Evolutionary conservation across 2,329 filamentous ascomycete genomes (phyloP), one percentile per base, ranked within the genome.

Genomic region (Paecilomyces formosus): DNA sequence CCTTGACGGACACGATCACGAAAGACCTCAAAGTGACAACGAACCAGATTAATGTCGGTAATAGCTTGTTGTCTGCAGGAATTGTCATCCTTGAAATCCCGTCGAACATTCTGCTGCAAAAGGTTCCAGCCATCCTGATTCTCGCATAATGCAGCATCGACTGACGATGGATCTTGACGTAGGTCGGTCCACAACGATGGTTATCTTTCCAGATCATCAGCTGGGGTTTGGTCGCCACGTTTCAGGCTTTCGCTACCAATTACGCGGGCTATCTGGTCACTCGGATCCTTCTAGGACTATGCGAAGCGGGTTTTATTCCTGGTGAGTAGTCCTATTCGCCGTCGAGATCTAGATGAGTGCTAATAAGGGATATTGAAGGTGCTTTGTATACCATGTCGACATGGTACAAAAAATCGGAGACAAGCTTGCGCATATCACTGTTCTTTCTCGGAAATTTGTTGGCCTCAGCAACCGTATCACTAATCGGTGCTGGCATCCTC

Each of bases 391-490:
- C 80, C 2, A 69, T 84, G 1, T 82, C 81, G 0, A 81, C 78
- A 0, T 84, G 81, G 81, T 84, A 84, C 66, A 82, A 79, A 0
- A 75, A 75, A 2, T 71, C 73, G 2, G 82, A 84, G 65, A 79
- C 78, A 0, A 79, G 78, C 57, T 79, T 82, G 60, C 76, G 81
- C 8, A 76, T 82, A 54, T 80, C 79, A 65, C 65, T 83, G 33
- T 84, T 84, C 68, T 84, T 80, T 70, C 81, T 84, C 58, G 82
- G 82, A 11, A 82, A 82, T 63, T 77, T 82, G 65, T 73, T 82
- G 15, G 81, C 80, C 4, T 74, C 75, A 18, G 79, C 78, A 0
- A 76, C 73, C 0, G 68, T 68, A 0, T 71, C 69, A 55, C 60
- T 76, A 12, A 74, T 76, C 35, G 73, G 71, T 0, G 74, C 71